Base-by-base conservation (phyloP, 352 stramenopile genomes). In the Sclerospora graminicola region DNA sequence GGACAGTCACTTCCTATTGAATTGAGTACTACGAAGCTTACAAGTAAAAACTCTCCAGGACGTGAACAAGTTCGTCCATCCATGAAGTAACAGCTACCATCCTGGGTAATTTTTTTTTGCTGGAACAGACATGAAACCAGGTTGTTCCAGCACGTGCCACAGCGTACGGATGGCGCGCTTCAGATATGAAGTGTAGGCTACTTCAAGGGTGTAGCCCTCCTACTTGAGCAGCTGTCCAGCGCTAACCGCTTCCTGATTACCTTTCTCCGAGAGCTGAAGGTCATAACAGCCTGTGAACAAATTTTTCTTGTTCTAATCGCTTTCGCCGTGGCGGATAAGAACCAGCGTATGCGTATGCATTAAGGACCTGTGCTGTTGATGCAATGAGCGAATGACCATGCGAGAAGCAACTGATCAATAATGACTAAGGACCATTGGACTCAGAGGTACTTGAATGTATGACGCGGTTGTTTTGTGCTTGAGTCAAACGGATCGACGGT, bases 131-230 rank as follows among this genome's bases (percentile, higher is more conserved):
- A n/a, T n/a, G n/a, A n/a, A n/a, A n/a, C n/a, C n/a, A n/a, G n/a
- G n/a, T n/a, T 97, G 88, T 54, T 95, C 80, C 23, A 98, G 60
- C 41, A 98, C 78, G 51, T 97, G 89, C 91, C 89, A 98, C 26
- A 83, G 66, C 19, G 85, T 96, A 35, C 88, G 85, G 64, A 98
- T 98, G 2, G 90, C 89, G 43, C 94, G 81, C 74, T 97, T 97
- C 2, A 98, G 59, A 54, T 94, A 82, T 50, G 86, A 97, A 40
- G 93, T 98, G 69, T 97, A 98, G 28, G 92, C 85, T 1, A 97
- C 63, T 60, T 98, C 89, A 48, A 98, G 95, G 24, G 83, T 85
- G 61, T 97, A 97, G 45, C 90, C 90, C 36, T 93, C 80, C 57
- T 96, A 79, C 51, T 88, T 76, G 9, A 97, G 69, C 57, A 96